Evolutionary conservation across 306 rosid species (phyloP), one percentile per base, ranked within the genome.

Genomic region (Sicyos edulis): DNA sequence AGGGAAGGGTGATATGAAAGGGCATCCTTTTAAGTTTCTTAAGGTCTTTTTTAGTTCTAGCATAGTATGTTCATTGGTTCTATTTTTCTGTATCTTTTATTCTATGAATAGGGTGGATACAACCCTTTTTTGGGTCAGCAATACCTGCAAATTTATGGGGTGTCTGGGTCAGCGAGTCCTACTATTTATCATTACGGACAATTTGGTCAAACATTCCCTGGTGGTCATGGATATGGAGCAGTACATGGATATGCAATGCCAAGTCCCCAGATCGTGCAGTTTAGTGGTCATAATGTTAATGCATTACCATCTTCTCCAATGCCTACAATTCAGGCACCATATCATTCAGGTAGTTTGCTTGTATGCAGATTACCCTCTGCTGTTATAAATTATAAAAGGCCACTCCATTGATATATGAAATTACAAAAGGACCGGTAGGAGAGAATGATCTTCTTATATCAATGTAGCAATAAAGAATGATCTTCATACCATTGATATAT

Each of bases 121-220:
- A 86, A 83, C 78, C 87, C 96, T 42, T 90, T 88, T 69, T 50
- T 69, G 54, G 96, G 92, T 73, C 98, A 92, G 75, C 97, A 90
- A 67, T 92, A 85, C 81, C 81, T 90, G 79, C 98, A 83, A 83
- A 84, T 88, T 73, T 88, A 88, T 83, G 98, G 98, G 56, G 86
- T 87, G 75, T 96, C 96, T 57, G 96, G 96, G 72, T 70, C 89
- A 50, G 82, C 82, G 55, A 90, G 86, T 73, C 55, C 91, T 54
- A 65, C 90, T 54, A 9, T 87, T 49, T 87, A 90, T 82, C 91
- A 96, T 70, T 90, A 92, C 83, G 96, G 91, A 70, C 98, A 86
- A 76, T 17, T 89, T 76, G 85, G 95, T 79, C 96, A 86, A 78
- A 80, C 91, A 66, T 80, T 86, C 81, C 89, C 90, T 10, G 79